phyloP scores from a whole-genome alignment of 23 red algal genomes.

The Gracilaria caudata region DNA sequence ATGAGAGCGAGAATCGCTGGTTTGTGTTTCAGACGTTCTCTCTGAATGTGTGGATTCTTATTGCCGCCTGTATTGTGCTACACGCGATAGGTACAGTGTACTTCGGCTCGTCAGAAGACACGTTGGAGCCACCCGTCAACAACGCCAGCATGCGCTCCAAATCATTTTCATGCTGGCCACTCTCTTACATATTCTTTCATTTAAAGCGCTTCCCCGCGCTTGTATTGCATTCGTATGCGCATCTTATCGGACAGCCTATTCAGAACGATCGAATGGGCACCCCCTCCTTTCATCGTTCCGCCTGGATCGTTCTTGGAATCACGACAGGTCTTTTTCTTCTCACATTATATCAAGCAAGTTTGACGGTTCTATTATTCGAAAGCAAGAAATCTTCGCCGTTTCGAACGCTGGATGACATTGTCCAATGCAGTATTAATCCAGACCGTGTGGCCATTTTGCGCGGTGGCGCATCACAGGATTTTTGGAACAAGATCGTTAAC shows the following conservation, averaged over 20 bases:
- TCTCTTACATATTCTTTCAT: neutral
- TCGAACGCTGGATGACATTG: conserved; percentile 34
- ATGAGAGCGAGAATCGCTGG: conserved; percentile 39
- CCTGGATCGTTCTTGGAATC: conserved; percentile 50
- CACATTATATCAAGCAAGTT: conserved; percentile 45
- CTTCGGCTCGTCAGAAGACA: conserved; percentile 9
- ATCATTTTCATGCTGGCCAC: neutral
- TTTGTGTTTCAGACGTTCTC: conserved; percentile 61
- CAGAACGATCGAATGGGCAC: neutral
- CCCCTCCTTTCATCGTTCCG: conserved; percentile 53
- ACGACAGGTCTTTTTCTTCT: conserved; percentile 54
- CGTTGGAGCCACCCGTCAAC: neutral
- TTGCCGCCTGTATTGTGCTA: conserved; percentile 19
- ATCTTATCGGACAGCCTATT: conserved; percentile 53
- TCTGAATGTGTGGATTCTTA: conserved; percentile 39
- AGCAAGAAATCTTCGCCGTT: conserved; percentile 44
- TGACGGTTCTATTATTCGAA: conserved; percentile 50
- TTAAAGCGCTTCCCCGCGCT: conserved; percentile 43
- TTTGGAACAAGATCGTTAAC: conserved; percentile 62
- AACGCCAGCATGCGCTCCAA: neutral
- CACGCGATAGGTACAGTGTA: conserved; percentile 26
- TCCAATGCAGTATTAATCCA: conserved; percentile 23
- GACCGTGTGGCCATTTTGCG: conserved; percentile 35
- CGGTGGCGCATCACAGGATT: conserved; percentile 48
- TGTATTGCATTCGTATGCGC: conserved; percentile 50